Conservation (phyloP, 192 early-diverging fungal species). For the Coemansia sp. region DNA sequence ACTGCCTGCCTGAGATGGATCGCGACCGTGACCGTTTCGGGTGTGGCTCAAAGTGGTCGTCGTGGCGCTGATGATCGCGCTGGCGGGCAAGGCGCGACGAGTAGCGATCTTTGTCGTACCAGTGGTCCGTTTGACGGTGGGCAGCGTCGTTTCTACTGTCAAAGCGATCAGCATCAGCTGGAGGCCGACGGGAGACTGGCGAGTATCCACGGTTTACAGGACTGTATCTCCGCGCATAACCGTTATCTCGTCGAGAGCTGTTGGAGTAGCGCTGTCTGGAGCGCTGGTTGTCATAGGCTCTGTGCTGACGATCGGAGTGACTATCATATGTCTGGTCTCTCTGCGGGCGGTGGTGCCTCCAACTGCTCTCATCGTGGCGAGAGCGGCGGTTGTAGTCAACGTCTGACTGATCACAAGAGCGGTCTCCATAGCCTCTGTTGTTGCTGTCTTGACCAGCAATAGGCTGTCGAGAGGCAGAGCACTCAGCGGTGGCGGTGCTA, state of each 20-base stretch:
- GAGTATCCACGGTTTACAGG: conserved; percentile 7
- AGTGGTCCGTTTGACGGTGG: not conserved
- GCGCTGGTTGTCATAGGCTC: conserved; percentile 3
- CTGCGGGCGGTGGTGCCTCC: conserved; percentile 7
- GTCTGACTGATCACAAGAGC: not conserved
- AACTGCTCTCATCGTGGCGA: conserved; percentile 11
- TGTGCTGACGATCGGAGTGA: not conserved
- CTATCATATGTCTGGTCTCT: conserved; percentile 9
- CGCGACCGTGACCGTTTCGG: conserved; percentile 27
- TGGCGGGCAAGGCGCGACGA: not conserved
- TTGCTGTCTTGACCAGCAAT: not conserved
- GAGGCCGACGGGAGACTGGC: conserved; percentile 1
- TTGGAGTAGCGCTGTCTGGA: not conserved
- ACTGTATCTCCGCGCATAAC: conserved; percentile 9
- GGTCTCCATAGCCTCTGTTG: conserved; percentile 17
- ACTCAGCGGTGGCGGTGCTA: not conserved
- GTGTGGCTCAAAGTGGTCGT: not conserved
- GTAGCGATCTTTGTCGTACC: conserved; percentile 13
- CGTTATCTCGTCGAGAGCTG: conserved; percentile 9
- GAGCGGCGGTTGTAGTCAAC: not conserved
- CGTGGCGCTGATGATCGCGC: not conserved
- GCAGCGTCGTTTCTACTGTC: not conserved
- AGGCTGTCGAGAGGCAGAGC: not conserved
- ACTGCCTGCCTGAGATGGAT: conserved; percentile 13
- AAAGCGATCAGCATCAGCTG: not conserved